Conservation (phyloP, 2,329 filamentous ascomycete genomes). For the Pseudogymnoascus sp. region DNA sequence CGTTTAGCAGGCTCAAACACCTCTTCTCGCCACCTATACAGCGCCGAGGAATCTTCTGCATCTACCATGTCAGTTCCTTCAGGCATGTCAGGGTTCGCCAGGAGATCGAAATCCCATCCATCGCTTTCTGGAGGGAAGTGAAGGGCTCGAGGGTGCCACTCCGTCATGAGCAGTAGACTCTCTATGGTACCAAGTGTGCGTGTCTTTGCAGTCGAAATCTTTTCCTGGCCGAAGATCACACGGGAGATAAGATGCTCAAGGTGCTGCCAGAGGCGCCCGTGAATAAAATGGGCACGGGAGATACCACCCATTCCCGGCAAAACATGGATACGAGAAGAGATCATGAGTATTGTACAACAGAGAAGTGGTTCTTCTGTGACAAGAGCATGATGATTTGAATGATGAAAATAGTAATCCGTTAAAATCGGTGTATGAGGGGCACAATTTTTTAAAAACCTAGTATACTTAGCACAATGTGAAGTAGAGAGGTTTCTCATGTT, state of each 20-base stretch:
- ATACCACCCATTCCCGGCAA: conserved; percentile 34
- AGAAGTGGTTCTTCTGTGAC: conserved; percentile 43
- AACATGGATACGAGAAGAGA: conserved; percentile 43
- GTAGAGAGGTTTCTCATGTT: not conserved
- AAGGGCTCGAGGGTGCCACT: conserved; percentile 47
- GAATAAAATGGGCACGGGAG: conserved; percentile 43
- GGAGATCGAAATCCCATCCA: conserved; percentile 46
- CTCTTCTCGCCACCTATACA: conserved; percentile 28
- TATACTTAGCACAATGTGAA: not conserved
- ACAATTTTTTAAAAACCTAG: conserved; percentile 41
- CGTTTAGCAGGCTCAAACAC: conserved; percentile 45
- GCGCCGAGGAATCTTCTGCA: conserved; percentile 23
- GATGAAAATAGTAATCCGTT: conserved; percentile 39
- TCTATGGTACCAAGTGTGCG: conserved; percentile 44
- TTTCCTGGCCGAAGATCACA: conserved; percentile 45
- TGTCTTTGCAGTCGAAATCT: conserved; percentile 38
- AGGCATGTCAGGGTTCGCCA: conserved; percentile 32
- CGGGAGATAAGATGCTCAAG: conserved; percentile 44
- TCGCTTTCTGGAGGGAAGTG: conserved; percentile 45
- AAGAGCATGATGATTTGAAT: conserved; percentile 38
- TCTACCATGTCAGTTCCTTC: conserved; percentile 26
- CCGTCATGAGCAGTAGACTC: conserved; percentile 43
- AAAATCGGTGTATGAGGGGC: conserved; percentile 42
- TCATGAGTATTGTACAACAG: conserved; percentile 44
- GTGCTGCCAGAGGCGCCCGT: conserved; percentile 45